phyloP scores from a whole-genome alignment of 2,329 filamentous ascomycete species.

The Bipolaris cookei region DNA sequence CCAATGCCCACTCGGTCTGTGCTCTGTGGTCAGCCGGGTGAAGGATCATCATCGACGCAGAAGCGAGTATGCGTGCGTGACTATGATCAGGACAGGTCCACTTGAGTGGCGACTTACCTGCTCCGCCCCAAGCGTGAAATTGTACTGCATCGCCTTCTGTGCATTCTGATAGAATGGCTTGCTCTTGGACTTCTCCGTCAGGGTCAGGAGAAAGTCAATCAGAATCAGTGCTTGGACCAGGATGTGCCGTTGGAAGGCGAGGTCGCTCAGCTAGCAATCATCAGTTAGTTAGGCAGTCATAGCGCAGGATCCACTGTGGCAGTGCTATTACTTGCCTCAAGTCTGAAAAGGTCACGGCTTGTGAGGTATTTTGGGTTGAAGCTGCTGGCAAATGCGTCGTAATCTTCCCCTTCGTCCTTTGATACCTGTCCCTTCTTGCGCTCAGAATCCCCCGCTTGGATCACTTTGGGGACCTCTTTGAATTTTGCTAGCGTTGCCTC shows the following conservation, averaged over 20 bases:
- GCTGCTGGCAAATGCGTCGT: constrained; percentile 69
- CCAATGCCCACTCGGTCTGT: constrained; percentile 80
- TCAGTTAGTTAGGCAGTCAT: constrained; percentile 29
- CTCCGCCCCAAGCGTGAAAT: constrained; percentile 77
- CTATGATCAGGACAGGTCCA: constrained; percentile 15
- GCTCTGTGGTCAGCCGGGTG: constrained; percentile 45
- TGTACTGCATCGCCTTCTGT: constrained; percentile 89
- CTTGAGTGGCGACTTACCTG: constrained; percentile 65
- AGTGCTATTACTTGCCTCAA: constrained; percentile 70
- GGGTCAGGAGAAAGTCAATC: constrained; percentile 91
- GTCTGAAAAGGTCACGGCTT: constrained; percentile 92
- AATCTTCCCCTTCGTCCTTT: constrained; percentile 65
- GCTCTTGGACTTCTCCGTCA: constrained; percentile 81
- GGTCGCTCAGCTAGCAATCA: constrained; percentile 75
- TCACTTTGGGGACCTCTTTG: constrained; percentile 69
- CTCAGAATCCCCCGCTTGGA: constrained; percentile 74
- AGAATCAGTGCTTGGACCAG: constrained; percentile 94
- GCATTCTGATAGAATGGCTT: constrained; percentile 72
- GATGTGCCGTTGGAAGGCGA: constrained; percentile 92
- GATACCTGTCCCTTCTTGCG: constrained; percentile 60
- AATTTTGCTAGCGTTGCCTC: constrained; percentile 74
- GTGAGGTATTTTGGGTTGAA: constrained; percentile 99
- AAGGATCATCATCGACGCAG: constrained; percentile 33
- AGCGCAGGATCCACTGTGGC: constrained; percentile 24
- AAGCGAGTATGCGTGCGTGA: constrained; percentile 21